phyloP scores from a whole-genome alignment of 2,329 filamentous ascomycete genomes.

The Aureobasidium sp. region DNA sequence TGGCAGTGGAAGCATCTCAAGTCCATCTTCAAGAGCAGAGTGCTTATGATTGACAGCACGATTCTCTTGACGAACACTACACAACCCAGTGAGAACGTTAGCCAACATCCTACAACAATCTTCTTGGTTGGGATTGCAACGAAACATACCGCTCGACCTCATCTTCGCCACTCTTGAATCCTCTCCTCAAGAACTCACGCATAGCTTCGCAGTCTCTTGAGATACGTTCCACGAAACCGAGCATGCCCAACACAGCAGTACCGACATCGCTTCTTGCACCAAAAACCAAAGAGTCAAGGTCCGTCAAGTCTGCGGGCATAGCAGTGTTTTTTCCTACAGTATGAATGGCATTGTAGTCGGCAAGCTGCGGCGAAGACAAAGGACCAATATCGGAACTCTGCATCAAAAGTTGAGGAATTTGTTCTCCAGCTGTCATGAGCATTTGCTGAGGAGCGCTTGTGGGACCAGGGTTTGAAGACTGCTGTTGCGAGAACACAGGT shows the following conservation, averaged over 20 bases:
- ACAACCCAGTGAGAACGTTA: neutral
- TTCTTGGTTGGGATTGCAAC: neutral
- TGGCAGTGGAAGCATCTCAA: neutral
- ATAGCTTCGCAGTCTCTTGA: neutral
- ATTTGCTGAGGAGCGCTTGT: neutral
- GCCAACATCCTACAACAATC: neutral
- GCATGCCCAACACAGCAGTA: neutral
- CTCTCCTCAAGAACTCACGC: neutral
- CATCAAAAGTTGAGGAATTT: neutral
- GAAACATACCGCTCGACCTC: neutral
- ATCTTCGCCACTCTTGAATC: neutral
- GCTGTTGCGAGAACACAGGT: neutral
- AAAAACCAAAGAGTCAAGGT: neutral
- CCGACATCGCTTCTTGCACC: neutral
- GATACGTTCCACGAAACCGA: neutral
- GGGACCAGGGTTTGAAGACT: neutral
- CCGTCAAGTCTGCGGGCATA: neutral
- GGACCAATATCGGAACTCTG: neutral
- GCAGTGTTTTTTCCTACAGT: neutral
- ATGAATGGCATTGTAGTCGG: neutral
- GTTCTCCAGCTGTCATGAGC: neutral
- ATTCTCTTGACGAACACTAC: neutral
- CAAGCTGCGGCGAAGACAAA: neutral
- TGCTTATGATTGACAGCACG: neutral
- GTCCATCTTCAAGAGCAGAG: neutral